A percentile compares a stretch with the other conserved stretches of the same genome.
Evolutionary conservation across 2,329 filamentous ascomycete genomes (phyloP).

Genomic region (Rhynchosporium agropyri): DNA sequence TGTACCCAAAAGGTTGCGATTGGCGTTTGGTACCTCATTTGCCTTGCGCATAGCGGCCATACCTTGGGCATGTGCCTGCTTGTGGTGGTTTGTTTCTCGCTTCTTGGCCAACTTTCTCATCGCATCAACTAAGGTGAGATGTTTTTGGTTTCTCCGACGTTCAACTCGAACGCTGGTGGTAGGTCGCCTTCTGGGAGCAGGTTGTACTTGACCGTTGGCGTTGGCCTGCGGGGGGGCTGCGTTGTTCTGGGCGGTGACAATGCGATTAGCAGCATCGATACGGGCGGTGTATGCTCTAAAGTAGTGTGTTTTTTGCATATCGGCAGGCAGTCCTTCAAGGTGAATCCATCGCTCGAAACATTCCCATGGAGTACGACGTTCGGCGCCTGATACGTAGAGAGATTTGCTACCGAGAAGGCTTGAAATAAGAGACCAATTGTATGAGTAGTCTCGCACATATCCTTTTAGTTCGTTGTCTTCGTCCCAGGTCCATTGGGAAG

Average conservation of each 20-base stretch:
- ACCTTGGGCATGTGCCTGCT: slow-evolving; percentile 79
- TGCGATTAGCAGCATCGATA: slow-evolving; percentile 61
- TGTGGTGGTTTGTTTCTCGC: slow-evolving; percentile 80
- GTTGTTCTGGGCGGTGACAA: slow-evolving; percentile 46
- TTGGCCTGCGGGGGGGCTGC: slow-evolving; percentile 37
- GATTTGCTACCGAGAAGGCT: slow-evolving; percentile 76
- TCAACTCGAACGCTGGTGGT: slow-evolving; percentile 86
- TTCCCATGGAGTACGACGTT: slow-evolving; percentile 94
- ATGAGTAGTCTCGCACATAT: slow-evolving; percentile 88
- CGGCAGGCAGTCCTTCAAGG: slow-evolving; percentile 84
- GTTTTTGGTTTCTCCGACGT: slow-evolving; percentile 80
- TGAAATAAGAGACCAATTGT: slow-evolving; percentile 96
- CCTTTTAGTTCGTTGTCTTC: slow-evolving; percentile 89
- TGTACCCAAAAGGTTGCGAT: slow-evolving; percentile 53
- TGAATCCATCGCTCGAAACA: slow-evolving; percentile 97
- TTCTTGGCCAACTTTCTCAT: slow-evolving; percentile 97
- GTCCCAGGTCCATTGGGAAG: slow-evolving; percentile 87
- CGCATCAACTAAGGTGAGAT: slow-evolving; percentile 85
- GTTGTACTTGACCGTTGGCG: slow-evolving; percentile 52
- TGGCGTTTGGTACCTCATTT: slow-evolving; percentile 58
- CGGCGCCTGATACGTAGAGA: slow-evolving; percentile 78
- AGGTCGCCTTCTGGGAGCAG: slow-evolving; percentile 63
- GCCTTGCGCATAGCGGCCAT: slow-evolving; percentile 81
- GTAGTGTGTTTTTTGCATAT: slow-evolving; percentile 95
- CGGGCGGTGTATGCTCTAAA: slow-evolving; percentile 73